Evolutionary conservation across 768 basidiomycete species (phyloP), one percentile per base, ranked within the genome.

Genomic region (Polyporus arcularius): DNA sequence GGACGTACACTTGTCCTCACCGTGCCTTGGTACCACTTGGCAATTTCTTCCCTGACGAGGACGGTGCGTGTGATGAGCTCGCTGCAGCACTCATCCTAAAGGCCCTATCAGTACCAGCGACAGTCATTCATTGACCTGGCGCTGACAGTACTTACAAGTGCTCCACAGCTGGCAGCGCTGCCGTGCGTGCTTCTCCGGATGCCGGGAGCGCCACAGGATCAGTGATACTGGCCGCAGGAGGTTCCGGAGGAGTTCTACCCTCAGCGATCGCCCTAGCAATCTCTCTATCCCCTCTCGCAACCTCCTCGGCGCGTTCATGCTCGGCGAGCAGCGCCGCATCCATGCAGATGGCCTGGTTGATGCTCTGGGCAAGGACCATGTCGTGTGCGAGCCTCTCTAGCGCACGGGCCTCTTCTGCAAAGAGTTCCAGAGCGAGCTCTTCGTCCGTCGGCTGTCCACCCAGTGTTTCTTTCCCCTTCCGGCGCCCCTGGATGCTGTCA

Each of bases 351-450:
- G 70, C 70, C 26, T 47, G 40, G 32, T 65, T 64, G 41, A 72
- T 47, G 40, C 71, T 72, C 14, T 53, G 58, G 12, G 72, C 73
- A 2, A 73, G 55, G 49, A 48, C 62, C 40, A 62, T 50, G 35
- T 71, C 70, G 26, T 55, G 53, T 5, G 66, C 51, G 38, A 64
- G 35, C 8, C 30, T 28, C 15, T 69, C 62, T 16, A 71, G 41
- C 4, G 59, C 53, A 21, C 53, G 47, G 3, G 69, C 65, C 42
- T 74, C 73, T n/a, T 71, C 66, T 2, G 70, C 69, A 53, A 64
- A 72, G 2, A 72, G 55, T 40, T 68, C 53, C 28, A 72, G 64
- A 0, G 73, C 73, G 35, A 72, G 26, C 53, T 71, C 67, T 42
- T 71, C 71, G 51, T 74, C 73, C 11, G 62, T 52, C n/a, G 42